These are phyloP conservation scores for Hypomontagnella submonticulosa DNA, from an alignment of 495 filamentous ascomycete genomes.

Conservation along the genomic window DNA sequence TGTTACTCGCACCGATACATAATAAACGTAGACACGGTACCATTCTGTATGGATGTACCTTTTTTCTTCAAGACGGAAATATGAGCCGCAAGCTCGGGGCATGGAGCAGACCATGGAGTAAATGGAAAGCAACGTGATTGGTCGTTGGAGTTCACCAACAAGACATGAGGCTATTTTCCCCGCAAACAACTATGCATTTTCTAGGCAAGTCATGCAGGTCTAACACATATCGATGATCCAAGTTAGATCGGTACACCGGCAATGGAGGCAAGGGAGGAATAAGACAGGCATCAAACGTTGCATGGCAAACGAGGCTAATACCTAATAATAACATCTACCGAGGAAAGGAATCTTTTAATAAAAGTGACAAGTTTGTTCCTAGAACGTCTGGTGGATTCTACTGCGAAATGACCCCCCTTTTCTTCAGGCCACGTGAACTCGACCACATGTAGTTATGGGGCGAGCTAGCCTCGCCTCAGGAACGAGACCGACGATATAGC, in stretches of 20 bases:
- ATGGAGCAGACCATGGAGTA: conserved; percentile 33
- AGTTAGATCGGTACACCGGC: conserved; percentile 32
- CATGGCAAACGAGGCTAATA: conserved; percentile 35
- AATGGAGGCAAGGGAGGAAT: conserved; percentile 18
- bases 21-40: no score
- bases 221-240: neutral
- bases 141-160: conserved; percentile 20
- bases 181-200: conserved; percentile 39
- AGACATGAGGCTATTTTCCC: conserved; percentile 43
- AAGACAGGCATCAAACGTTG: conserved; percentile 24
- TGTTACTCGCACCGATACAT: no score
- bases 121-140: conserved; percentile 25
- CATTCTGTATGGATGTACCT: neutral
- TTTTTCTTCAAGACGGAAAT: conserved; percentile 14
- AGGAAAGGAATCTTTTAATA: neutral
- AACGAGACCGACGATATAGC: conserved; percentile 9
- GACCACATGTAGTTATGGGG: neutral
- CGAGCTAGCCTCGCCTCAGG: conserved; percentile 13
- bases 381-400: conserved; percentile 8
- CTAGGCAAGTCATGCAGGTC: conserved; percentile 32
- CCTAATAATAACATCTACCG: conserved; percentile 35
- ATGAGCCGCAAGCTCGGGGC: conserved; percentile 35
- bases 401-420: conserved; percentile 13
- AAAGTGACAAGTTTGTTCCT: conserved; percentile 13
- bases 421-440: conserved; percentile 27